A percentile compares a stretch with the other conserved stretches of the same genome.
Conservation (phyloP, 108 stramenopile genomes). For the Cylindrotheca fusiformis region DNA sequence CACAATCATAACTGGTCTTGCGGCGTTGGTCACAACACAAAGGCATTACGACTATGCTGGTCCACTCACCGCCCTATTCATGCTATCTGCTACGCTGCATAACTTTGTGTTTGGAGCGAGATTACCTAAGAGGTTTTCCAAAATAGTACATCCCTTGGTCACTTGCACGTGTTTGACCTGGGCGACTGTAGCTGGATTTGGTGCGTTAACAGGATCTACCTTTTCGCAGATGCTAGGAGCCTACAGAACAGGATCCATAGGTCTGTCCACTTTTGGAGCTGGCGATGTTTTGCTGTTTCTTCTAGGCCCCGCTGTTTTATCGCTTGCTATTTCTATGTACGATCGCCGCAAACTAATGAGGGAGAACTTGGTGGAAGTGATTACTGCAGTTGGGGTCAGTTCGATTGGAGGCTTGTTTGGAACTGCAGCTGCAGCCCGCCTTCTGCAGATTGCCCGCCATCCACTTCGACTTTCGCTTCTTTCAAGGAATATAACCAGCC, state of each 20-base stretch:
- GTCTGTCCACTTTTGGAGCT: conserved; percentile 45
- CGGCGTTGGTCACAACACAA: conserved; percentile 22
- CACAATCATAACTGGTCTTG: conserved; percentile 31
- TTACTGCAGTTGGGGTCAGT: conserved; percentile 52
- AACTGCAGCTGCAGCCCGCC: conserved; percentile 53
- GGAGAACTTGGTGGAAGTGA: conserved; percentile 66
- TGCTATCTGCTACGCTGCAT: conserved; percentile 57
- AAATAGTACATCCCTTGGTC: conserved; percentile 65
- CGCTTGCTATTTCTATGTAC: conserved; percentile 75
- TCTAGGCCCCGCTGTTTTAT: conserved; percentile 78
- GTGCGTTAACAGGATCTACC: conserved; percentile 40
- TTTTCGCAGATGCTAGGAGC: conserved; percentile 44
- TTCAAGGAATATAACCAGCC: conserved; percentile 82
- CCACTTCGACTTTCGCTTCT: conserved; percentile 63
- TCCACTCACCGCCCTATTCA: conserved; percentile 41
- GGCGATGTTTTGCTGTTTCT: conserved; percentile 71
- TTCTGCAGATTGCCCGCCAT: conserved; percentile 45
- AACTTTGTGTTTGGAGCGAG: conserved; percentile 74
- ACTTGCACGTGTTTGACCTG: conserved; percentile 67
- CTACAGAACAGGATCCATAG: conserved; percentile 44
- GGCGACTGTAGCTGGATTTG: conserved; percentile 36
- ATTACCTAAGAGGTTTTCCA: conserved; percentile 59
- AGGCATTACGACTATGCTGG: conserved; percentile 7
- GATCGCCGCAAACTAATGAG: conserved; percentile 64
- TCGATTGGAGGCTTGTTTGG: conserved; percentile 74